Conservation (phyloP, 2,329 filamentous ascomycete genomes). For the Pseudogymnoascus sp. region DNA sequence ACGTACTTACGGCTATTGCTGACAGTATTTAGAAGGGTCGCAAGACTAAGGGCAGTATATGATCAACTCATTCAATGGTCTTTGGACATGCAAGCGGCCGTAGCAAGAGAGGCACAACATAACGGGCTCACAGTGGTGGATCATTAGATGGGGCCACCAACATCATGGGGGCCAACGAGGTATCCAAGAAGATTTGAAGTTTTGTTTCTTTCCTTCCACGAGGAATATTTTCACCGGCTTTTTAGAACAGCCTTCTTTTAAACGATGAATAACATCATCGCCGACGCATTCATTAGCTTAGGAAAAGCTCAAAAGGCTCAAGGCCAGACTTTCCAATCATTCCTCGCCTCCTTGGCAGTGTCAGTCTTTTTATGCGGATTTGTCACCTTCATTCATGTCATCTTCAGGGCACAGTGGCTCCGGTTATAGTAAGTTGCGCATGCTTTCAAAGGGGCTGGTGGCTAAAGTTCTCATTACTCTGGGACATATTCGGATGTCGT, state of each 20-base stretch:
- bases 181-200: background rate
- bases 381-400: background rate
- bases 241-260: background rate
- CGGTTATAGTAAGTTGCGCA: constrained; percentile 11
- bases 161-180: background rate
- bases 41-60: background rate
- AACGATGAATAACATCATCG: constrained; percentile 6
- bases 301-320: constrained; percentile 13
- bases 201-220: background rate
- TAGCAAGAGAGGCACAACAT: background rate
- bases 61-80: background rate
- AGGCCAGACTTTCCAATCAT: constrained; percentile 11
- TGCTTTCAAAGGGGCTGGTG: background rate
- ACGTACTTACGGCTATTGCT: background rate
- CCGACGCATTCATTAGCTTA: background rate
- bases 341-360: constrained; percentile 10
- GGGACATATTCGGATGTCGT: constrained; percentile 3
- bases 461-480: constrained; percentile 1
- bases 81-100: background rate
- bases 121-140: background rate
- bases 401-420: constrained; percentile 9
- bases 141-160: background rate
- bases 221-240: background rate
- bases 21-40: background rate
- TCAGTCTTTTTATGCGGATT: constrained; percentile 9